Evolutionary conservation across 148 eudicot genomes (phyloP).

Genomic region (Cornus suecica): DNA sequence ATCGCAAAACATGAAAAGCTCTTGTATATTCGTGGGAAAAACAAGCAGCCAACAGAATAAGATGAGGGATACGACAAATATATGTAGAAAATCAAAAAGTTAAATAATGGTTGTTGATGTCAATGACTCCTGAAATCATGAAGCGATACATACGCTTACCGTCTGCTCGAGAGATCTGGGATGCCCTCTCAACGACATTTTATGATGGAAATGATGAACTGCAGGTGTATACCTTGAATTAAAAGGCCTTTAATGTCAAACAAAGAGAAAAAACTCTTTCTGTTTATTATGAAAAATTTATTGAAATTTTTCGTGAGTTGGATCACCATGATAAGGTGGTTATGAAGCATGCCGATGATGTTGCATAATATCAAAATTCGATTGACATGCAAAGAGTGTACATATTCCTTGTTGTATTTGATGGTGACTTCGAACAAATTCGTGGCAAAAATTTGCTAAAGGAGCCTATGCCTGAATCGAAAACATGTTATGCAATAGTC

Average conservation of each 20-base stretch:
- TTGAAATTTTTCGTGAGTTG: background rate
- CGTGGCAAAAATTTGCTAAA: background rate
- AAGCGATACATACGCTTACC: too few species aligned
- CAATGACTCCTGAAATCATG: background rate
- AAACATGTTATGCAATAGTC: background rate
- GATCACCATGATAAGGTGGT: too few species aligned
- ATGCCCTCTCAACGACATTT: background rate
- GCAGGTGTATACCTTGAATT: background rate
- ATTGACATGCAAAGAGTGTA: too few species aligned
- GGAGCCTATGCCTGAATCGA: background rate
- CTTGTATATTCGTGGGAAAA: too few species aligned
- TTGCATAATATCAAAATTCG: too few species aligned
- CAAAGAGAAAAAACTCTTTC: background rate
- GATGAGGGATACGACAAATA: background rate
- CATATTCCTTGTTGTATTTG: too few species aligned
- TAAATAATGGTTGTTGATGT: background rate
- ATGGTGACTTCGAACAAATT: too few species aligned
- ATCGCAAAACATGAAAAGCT: too few species aligned
- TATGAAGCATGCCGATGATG: too few species aligned
- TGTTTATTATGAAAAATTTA: background rate
- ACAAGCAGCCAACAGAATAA: too few species aligned
- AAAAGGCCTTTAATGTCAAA: too few species aligned
- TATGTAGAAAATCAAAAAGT: background rate
- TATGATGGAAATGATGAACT: constrained; percentile 4
- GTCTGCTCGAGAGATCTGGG: background rate